Evolutionary conservation across 2,329 filamentous ascomycete genomes (phyloP).

Genomic region (Akanthomyces muscarius): DNA sequence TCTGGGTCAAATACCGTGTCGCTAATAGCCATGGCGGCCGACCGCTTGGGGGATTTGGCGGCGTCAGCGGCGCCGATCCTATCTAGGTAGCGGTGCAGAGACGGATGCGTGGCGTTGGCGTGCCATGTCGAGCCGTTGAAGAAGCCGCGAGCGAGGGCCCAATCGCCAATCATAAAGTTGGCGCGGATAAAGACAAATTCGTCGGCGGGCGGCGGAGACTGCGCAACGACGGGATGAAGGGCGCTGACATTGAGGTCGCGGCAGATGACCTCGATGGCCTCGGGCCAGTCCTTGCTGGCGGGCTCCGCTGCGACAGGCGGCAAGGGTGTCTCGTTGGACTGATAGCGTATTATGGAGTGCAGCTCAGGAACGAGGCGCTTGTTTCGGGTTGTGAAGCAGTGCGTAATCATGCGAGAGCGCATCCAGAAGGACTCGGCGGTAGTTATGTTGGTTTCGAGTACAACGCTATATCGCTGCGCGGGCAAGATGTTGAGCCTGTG

Average conservation of each 20-base stretch:
- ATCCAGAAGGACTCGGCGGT: slow-evolving; percentile 57
- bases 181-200: slow-evolving; percentile 43
- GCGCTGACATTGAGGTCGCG: slow-evolving; percentile 49
- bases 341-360: slow-evolving; percentile 31
- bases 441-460: slow-evolving; percentile 58
- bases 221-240: slow-evolving; percentile 36
- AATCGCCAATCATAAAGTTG: slow-evolving; percentile 53
- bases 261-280: slow-evolving; percentile 45
- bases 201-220: slow-evolving; percentile 36
- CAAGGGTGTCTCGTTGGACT: rapidly evolving
- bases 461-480: slow-evolving; percentile 66
- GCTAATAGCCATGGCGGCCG: slow-evolving; percentile 23
- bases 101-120: slow-evolving; percentile 33
- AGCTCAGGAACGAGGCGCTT: slow-evolving; percentile 29
- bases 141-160: slow-evolving; percentile 49
- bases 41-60: slow-evolving; percentile 10
- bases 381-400: slow-evolving; percentile 36
- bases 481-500: slow-evolving; percentile 62
- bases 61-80: background rate
- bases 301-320: slow-evolving; percentile 23
- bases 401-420: slow-evolving; percentile 46
- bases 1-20: slow-evolving; percentile 29
- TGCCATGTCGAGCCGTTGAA: slow-evolving; percentile 51
- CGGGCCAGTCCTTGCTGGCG: slow-evolving; percentile 46
- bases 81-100: slow-evolving; percentile 35